Conservation (phyloP, 257 asterid genomes). For the Fraxinus anomala region DNA sequence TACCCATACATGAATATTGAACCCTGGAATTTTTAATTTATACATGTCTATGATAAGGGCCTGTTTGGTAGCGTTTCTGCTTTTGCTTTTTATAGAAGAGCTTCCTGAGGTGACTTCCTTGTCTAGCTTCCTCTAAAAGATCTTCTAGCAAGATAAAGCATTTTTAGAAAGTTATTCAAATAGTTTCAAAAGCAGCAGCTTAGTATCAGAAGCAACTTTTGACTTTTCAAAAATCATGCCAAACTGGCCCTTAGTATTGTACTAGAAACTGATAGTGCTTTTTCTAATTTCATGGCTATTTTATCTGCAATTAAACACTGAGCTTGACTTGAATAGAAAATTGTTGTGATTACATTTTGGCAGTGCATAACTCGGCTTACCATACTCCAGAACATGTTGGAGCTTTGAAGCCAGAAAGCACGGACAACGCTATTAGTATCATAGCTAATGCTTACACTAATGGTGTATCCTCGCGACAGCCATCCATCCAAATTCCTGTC, state of each 20-base stretch:
- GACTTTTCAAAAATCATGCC: too few relatives aligned
- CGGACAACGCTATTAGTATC: conserved; percentile 41
- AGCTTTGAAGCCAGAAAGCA: conserved; percentile 51
- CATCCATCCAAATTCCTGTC: conserved; percentile 46
- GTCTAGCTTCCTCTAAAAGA: too few relatives aligned
- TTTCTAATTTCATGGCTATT: background rate
- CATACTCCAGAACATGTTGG: conserved; percentile 48
- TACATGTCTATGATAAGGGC: background rate
- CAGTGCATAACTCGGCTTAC: conserved; percentile 52
- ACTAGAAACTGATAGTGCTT: background rate
- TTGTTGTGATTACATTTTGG: conserved; percentile 9
- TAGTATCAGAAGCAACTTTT: too few relatives aligned
- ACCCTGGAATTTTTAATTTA: background rate
- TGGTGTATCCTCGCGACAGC: conserved; percentile 52
- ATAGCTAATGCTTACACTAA: conserved; percentile 51
- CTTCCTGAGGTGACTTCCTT: too few relatives aligned
- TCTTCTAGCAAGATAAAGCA: too few relatives aligned
- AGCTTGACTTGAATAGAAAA: conserved; percentile 6
- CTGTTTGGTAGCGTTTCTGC: too few relatives aligned
- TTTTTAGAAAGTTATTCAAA: too few relatives aligned
- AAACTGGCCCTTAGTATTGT: background rate
- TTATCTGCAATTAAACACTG: background rate
- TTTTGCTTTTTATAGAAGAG: too few relatives aligned
- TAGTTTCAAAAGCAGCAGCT: too few relatives aligned
- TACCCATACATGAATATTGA: background rate